phyloP scores from a whole-genome alignment of 495 filamentous ascomycete genomes.

The Hyphodiscus hymeniophilus region DNA sequence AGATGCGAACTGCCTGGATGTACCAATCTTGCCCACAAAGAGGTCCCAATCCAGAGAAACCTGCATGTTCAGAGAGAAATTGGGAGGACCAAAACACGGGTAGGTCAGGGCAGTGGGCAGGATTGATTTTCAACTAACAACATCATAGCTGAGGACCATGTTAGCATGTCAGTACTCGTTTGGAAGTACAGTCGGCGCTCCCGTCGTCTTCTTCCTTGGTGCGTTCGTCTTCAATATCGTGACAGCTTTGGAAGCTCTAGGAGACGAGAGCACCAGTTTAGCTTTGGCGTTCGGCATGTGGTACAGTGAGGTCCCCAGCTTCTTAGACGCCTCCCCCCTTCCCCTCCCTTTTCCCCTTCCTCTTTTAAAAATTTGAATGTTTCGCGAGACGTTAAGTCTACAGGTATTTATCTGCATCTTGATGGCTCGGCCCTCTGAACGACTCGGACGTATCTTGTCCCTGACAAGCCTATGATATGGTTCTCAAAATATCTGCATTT shows the following conservation, averaged over 20 bases:
- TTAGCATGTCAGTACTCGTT: conserved; percentile 24
- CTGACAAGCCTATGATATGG: too few relatives aligned
- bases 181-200: conserved; percentile 37
- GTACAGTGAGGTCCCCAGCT: neutral
- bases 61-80: conserved; percentile 1
- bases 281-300: conserved; percentile 37
- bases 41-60: conserved; percentile 1
- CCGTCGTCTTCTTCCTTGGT: conserved; percentile 39
- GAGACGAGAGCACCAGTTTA: conserved; percentile 34
- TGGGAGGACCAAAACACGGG: conserved; percentile 9
- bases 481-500: too few relatives aligned
- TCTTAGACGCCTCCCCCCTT: too few relatives aligned
- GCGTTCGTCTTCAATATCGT: conserved; percentile 26
- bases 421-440: too few relatives aligned
- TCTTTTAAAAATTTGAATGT: too few relatives aligned
- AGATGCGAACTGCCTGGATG: neutral
- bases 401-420: too few relatives aligned
- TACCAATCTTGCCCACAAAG: neutral
- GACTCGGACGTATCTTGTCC: too few relatives aligned
- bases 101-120: neutral
- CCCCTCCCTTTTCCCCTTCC: too few relatives aligned
- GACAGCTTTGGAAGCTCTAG: conserved; percentile 29
- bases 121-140: neutral
- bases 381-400: too few relatives aligned
- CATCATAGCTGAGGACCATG: conserved; percentile 8